A percentile compares a stretch with the other conserved stretches of the same genome.
phyloP scores from a whole-genome alignment of 139 green algal genomes.

The Asterochloris sp. region DNA sequence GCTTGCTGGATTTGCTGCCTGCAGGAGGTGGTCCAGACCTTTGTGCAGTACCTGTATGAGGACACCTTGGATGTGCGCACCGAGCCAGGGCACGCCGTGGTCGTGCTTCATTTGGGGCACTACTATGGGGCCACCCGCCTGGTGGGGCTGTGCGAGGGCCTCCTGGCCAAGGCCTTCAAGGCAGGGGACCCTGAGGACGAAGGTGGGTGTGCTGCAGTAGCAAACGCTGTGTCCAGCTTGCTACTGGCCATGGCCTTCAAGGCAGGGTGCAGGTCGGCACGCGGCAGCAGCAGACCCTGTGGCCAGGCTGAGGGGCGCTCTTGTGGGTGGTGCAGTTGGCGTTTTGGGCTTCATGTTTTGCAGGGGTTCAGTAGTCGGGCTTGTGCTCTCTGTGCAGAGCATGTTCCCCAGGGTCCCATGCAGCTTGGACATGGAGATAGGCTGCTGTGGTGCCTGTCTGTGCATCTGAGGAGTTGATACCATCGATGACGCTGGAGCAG shows the following conservation, averaged over 20 bases:
- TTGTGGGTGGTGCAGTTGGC: no score
- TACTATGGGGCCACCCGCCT: slow-evolving; percentile 52
- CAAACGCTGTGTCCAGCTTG: not conserved
- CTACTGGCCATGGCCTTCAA: not conserved
- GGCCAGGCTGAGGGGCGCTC: not conserved
- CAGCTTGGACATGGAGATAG: no score
- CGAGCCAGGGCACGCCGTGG: slow-evolving; percentile 17
- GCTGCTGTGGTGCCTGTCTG: not conserved
- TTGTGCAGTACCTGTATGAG: slow-evolving; percentile 55
- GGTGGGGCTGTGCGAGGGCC: slow-evolving; percentile 42
- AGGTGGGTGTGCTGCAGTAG: not conserved
- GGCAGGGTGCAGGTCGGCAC: not conserved
- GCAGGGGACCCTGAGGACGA: slow-evolving; percentile 21
- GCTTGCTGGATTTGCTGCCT: not conserved
- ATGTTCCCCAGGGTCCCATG: no score
- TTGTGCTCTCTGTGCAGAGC: no score
- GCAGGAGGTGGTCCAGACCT: slow-evolving; percentile 25
- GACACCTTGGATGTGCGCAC: slow-evolving; percentile 30
- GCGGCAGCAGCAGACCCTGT: not conserved
- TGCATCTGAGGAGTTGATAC: no score
- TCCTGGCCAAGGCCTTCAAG: slow-evolving; percentile 40
- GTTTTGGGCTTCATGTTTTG: no score
- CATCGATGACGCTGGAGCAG: not conserved
- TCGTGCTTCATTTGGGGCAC: slow-evolving; percentile 42
- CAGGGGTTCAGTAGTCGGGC: no score